phyloP scores from a whole-genome alignment of 192 early-diverging fungal species.

The Obelidium mucronatum region DNA sequence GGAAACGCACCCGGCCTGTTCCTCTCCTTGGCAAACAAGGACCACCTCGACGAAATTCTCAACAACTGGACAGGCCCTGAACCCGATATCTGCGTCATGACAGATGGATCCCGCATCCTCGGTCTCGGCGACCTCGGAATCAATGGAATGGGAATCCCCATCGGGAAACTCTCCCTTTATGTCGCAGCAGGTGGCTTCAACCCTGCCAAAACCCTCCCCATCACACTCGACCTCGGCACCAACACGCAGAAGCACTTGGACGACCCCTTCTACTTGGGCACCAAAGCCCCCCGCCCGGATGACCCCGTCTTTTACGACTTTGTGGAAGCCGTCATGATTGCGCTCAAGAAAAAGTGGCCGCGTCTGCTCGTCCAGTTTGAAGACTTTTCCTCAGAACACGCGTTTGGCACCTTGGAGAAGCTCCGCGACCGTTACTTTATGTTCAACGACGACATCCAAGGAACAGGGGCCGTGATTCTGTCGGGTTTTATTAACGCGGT shows the following conservation, averaged over 20 bases:
- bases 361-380: slow-evolving; percentile 93
- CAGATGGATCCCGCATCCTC: slow-evolving; percentile 93
- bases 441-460: slow-evolving; percentile 97
- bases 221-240: slow-evolving; percentile 92
- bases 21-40: slow-evolving; percentile 77
- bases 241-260: slow-evolving; percentile 82
- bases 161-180: slow-evolving; percentile 95
- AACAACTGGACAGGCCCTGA: slow-evolving; percentile 71
- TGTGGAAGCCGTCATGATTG: slow-evolving; percentile 81
- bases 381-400: slow-evolving; percentile 93
- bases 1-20: slow-evolving; percentile 79
- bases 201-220: slow-evolving; percentile 86
- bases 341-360: slow-evolving; percentile 76
- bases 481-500: slow-evolving; percentile 88
- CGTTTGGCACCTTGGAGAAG: slow-evolving; percentile 82
- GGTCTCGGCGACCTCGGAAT: slow-evolving; percentile 95
- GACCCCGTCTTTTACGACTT: slow-evolving; percentile 78
- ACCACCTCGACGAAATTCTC: slow-evolving; percentile 79
- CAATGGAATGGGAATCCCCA: slow-evolving; percentile 95
- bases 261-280: slow-evolving; percentile 91
- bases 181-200: slow-evolving; percentile 73
- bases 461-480: slow-evolving; percentile 94
- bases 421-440: slow-evolving; percentile 79
- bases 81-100: slow-evolving; percentile 91
- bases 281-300: slow-evolving; percentile 67